phyloP scores from a whole-genome alignment of 2,329 filamentous ascomycete species.

The Microcyclospora pomicola region DNA sequence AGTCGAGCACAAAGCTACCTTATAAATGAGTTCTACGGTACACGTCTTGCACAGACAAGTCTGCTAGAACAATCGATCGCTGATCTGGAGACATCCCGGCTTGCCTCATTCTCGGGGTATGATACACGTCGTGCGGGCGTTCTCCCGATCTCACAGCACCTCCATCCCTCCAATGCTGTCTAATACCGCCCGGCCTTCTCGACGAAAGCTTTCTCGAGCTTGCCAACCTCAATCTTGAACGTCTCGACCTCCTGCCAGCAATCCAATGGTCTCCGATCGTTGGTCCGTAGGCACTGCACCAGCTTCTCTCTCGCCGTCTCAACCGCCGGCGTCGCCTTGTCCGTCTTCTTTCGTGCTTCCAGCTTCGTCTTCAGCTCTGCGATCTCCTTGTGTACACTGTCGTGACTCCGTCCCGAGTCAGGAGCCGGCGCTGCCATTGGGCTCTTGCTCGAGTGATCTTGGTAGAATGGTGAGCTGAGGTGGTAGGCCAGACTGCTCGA shows the following conservation, averaged over 20 bases:
- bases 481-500: constrained; percentile 18
- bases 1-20: too few species aligned
- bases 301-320: constrained; percentile 63
- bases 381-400: constrained; percentile 44
- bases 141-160: too few species aligned
- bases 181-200: constrained; percentile 53
- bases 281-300: constrained; percentile 64
- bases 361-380: constrained; percentile 39
- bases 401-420: constrained; percentile 33
- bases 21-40: too few species aligned
- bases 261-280: constrained; percentile 79
- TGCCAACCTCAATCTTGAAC: constrained; percentile 80
- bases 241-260: constrained; percentile 87
- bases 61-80: too few species aligned
- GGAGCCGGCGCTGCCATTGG: constrained; percentile 14
- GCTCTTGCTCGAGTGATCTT: constrained; percentile 20
- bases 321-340: constrained; percentile 54
- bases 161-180: too few species aligned
- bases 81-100: too few species aligned
- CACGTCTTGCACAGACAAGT: too few species aligned
- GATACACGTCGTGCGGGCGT: too few species aligned
- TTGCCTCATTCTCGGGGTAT: too few species aligned
- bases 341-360: constrained; percentile 41
- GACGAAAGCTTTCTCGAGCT: constrained; percentile 76
- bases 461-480: constrained; percentile 23